Conservation (phyloP, 108 stramenopile species). For the Aurantiochytrium sp. region DNA sequence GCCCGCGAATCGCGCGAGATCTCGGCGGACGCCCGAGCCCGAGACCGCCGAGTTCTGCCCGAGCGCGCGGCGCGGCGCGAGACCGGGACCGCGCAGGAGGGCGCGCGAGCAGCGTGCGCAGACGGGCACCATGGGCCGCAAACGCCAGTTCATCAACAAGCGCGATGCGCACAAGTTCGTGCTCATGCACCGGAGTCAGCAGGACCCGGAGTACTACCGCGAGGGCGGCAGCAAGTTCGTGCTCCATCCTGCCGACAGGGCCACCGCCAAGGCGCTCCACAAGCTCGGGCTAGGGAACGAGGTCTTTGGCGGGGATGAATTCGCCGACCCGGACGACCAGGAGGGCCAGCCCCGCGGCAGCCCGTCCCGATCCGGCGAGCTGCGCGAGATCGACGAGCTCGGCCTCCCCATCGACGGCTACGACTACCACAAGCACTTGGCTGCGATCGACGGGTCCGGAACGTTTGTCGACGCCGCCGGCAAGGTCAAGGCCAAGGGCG, state of each 20-base stretch:
- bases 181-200: slow-evolving; percentile 24
- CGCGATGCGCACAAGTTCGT: slow-evolving; percentile 23
- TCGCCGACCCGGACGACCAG: not conserved
- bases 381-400: slow-evolving; percentile 34
- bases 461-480: not conserved
- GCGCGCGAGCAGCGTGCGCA: too few relatives aligned
- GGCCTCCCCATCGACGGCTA: slow-evolving; percentile 46
- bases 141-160: slow-evolving; percentile 19
- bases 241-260: not conserved
- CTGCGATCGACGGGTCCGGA: not conserved
- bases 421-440: slow-evolving; percentile 41
- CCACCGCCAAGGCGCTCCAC: not conserved
- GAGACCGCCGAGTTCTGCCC: too few relatives aligned
- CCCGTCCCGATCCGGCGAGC: not conserved
- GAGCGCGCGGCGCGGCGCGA: too few relatives aligned
- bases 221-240: slow-evolving; percentile 25
- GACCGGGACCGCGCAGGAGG: too few relatives aligned
- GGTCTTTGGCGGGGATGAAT: not conserved
- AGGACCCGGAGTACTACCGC: slow-evolving; percentile 9
- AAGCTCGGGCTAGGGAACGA: not conserved
- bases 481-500: not conserved
- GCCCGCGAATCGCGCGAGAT: too few relatives aligned
- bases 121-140: not conserved
- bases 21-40: too few relatives aligned
- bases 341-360: not conserved